Base-by-base conservation (phyloP, 257 asterid species). In the Fraxinus pennsylvanica region DNA sequence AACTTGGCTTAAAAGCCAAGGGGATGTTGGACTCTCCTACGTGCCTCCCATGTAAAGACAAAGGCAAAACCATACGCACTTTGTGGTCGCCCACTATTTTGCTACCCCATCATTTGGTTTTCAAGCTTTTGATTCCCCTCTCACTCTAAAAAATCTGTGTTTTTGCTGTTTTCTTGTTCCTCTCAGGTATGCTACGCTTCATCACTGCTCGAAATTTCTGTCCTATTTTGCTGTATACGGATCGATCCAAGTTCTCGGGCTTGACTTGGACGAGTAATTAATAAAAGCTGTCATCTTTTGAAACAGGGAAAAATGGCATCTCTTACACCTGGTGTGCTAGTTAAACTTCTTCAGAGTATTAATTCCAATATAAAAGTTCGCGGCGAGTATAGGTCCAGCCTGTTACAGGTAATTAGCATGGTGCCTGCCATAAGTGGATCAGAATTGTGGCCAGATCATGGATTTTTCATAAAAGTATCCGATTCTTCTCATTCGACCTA, bases 401-500 rank as follows among this genome's bases (percentile, higher is more conserved):
- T 91, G 0, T 73, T 94, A 38, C 97, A 94, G 74, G 97, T 90
- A 35, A 89, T 91, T 87, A 90, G 91, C 90, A 92, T 94, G 15
- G 97, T 94, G 27, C 97, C 97, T 1, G 97, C 97, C 36, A 81
- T 92, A 76, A 79, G 85, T 0, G 97, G 97, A 9, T 84, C 94
- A 0, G 97, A 94, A 61, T 76, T 92, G 0, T 92, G 92, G 91
- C 99, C 99, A 0, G 88, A 91, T 50, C 97, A 87, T 22, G 97
- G 97, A 10, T 94, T 91, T 83, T 92, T 90, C 91, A 68, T 94
- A n/a, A 94, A 94, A 86, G 94, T 94, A 76, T 94, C 97, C 0
- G 97, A 92, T 76, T 92, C 97, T 10, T 91, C 99, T 12, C 97
- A 94, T 81, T 91, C 99, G 0, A 91, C 97, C 1, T 94, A 91